These are phyloP conservation scores for Erysiphe neolycopersici DNA, from an alignment of 2,329 filamentous ascomycete species.

Conservation along the genomic window DNA sequence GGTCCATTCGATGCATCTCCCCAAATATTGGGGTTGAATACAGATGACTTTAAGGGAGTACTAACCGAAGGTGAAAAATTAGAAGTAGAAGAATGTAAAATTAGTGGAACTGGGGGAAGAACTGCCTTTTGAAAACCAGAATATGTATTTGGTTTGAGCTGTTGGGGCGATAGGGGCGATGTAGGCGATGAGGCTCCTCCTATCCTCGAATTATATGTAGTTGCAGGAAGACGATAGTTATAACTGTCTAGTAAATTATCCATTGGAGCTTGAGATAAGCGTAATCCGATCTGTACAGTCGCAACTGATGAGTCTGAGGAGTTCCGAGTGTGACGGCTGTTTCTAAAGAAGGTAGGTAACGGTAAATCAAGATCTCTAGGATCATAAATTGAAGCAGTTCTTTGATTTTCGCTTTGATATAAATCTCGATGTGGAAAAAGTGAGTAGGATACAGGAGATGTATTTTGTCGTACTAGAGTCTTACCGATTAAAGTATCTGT, in stretches of 20 bases:
- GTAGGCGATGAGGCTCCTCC: conserved; percentile 1
- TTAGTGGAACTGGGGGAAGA: conserved; percentile 1
- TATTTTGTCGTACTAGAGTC: conserved; percentile 4
- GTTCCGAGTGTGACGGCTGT: conserved; percentile 18
- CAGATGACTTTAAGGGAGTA: background rate
- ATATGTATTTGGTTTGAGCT: conserved; percentile 3
- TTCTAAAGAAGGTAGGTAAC: conserved; percentile 5
- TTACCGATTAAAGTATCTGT: background rate
- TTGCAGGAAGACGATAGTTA: conserved; percentile 10
- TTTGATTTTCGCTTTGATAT: background rate
- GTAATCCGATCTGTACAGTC: conserved; percentile 44
- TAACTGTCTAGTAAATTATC: conserved; percentile 1
- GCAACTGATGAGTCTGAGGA: conserved; percentile 38
- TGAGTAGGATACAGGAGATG: conserved; percentile 12
- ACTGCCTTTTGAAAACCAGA: conserved; percentile 1
- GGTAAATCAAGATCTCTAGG: conserved; percentile 10
- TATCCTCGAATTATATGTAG: conserved; percentile 13
- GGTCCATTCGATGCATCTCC: background rate
- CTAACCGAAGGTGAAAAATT: background rate
- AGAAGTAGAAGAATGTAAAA: conserved; percentile 2
- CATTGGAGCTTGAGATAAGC: conserved; percentile 26
- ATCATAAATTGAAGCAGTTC: conserved; percentile 11
- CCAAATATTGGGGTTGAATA: background rate
- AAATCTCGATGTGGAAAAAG: conserved; percentile 1
- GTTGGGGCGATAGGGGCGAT: background rate